Conservation (phyloP, 2,329 filamentous ascomycete species). For the Paraphoma sp. region DNA sequence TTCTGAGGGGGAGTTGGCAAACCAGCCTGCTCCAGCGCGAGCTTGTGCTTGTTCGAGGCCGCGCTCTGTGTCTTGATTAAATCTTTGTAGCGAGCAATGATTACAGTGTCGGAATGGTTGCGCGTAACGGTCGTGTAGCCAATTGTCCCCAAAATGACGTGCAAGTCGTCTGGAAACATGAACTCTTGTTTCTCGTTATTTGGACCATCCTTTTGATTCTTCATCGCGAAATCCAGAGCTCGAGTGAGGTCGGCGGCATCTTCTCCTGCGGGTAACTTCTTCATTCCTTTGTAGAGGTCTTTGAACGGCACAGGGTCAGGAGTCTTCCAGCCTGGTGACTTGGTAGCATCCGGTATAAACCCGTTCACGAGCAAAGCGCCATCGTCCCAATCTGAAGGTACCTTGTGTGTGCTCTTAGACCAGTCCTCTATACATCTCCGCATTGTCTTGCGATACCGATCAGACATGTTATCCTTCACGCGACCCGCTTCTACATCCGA, state of each 20-base stretch:
- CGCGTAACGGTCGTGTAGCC: constrained; percentile 6
- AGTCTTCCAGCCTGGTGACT: background rate
- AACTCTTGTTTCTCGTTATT: constrained; percentile 5
- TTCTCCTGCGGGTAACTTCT: constrained; percentile 23
- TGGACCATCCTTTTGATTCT: constrained; percentile 4
- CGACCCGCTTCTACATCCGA: constrained; percentile 4
- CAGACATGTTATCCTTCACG: constrained; percentile 15
- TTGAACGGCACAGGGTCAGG: constrained; percentile 19
- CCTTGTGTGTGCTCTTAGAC: constrained; percentile 12
- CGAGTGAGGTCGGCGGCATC: constrained; percentile 35
- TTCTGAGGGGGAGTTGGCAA: background rate
- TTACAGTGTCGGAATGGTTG: constrained; percentile 1
- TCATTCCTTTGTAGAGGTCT: constrained; percentile 21
- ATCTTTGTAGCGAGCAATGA: constrained; percentile 2
- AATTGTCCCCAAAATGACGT: constrained; percentile 15
- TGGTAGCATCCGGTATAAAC: constrained; percentile 12
- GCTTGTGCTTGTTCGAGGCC: background rate
- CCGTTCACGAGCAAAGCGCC: constrained; percentile 3
- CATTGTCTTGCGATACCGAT: constrained; percentile 25
- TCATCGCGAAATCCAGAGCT: constrained; percentile 24
- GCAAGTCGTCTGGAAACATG: constrained; percentile 28
- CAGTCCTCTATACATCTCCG: constrained; percentile 8
- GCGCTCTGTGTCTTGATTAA: background rate
- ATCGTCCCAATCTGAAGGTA: constrained; percentile 13
- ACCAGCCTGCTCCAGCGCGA: background rate